phyloP scores from a whole-genome alignment of 208 protist species.

The Trypanosoma brucei region DNA sequence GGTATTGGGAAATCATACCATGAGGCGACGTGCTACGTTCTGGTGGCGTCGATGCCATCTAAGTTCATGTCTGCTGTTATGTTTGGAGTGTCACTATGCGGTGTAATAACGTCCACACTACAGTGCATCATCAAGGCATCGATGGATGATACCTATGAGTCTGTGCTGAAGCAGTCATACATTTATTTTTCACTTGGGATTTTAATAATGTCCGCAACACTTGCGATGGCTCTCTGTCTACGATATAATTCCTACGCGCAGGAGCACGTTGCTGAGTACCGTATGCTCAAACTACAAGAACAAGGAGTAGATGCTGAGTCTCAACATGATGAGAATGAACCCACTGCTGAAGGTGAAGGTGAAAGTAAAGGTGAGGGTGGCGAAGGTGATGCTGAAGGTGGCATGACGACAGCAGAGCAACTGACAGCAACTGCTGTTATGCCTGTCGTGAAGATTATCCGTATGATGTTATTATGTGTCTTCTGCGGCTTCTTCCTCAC shows the following conservation, averaged over 20 bases:
- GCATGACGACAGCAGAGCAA: conserved; percentile 62
- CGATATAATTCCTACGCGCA: conserved; percentile 64
- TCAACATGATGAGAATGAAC: not conserved
- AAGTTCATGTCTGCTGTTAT: conserved; percentile 87
- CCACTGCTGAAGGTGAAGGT: conserved; percentile 3
- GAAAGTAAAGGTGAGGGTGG: not conserved
- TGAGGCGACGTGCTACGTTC: conserved; percentile 80
- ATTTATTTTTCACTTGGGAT: conserved; percentile 80
- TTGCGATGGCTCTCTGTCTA: conserved; percentile 51
- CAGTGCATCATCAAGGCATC: conserved; percentile 84
- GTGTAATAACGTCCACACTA: conserved; percentile 57
- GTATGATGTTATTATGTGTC: conserved; percentile 51
- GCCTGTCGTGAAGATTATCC: conserved; percentile 63
- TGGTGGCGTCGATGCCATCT: conserved; percentile 67
- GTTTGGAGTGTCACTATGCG: conserved; percentile 80
- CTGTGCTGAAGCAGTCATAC: conserved; percentile 40
- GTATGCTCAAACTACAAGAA: conserved; percentile 23
- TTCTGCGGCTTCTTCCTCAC: conserved; percentile 77
- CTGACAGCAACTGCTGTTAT: conserved; percentile 40
- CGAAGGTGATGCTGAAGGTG: too few relatives aligned
- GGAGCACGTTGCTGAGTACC: conserved; percentile 67
- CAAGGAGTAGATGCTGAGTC: conserved; percentile 1
- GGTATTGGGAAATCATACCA: conserved; percentile 76
- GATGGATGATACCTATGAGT: conserved; percentile 44
- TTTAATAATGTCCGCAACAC: conserved; percentile 45